Evolutionary conservation across 306 rosid species (phyloP), one percentile per base, ranked within the genome.

Genomic region (Argentina anserina): DNA sequence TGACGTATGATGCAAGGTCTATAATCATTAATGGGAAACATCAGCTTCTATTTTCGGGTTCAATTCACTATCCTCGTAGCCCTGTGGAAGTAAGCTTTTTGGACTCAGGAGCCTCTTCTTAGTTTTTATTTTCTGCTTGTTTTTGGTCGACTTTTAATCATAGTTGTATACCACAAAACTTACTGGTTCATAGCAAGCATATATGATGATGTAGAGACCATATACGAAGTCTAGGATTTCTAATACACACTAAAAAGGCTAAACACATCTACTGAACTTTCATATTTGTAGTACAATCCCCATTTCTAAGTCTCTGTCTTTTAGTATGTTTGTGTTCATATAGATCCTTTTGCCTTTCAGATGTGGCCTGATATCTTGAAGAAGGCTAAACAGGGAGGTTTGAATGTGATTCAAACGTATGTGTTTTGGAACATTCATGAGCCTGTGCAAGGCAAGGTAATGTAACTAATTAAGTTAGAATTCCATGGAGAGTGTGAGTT

Each of bases 401-500:
- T 93, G 58, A 89, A 93, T 14, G 89, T 87, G 43, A 89, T 93
- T 68, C 90, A 90, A 65, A 93, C 97, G n/a, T 93, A 93, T 18
- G 97, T 93, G 52, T 93, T 93, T 49, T 93, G 98, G 98, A 91
- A 90, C 33, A 72, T 71, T 79, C 98, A 93, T 63, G 98, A 93
- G 76, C 96, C 97, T 0, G 78, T 66, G 50, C 47, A 79, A 64
- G 98, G 97, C 76, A 70, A 90, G 86, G 98, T 90, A 18, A 33
- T 33, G 17, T 61, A 33, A 6, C 66, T 29, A 28, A 59, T 3
- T 59, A 6, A 5, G 1, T 33, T 26, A 14, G 9, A 1, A 50
- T 8, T 7, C 50, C 23, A 52, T 34, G 64, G 49, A 63, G 25
- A 59, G 17, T 7, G 17, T 63, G 34, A 49, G 34, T 17, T 20